Conservation (phyloP, 352 stramenopile species). For the Pythium sp. region DNA sequence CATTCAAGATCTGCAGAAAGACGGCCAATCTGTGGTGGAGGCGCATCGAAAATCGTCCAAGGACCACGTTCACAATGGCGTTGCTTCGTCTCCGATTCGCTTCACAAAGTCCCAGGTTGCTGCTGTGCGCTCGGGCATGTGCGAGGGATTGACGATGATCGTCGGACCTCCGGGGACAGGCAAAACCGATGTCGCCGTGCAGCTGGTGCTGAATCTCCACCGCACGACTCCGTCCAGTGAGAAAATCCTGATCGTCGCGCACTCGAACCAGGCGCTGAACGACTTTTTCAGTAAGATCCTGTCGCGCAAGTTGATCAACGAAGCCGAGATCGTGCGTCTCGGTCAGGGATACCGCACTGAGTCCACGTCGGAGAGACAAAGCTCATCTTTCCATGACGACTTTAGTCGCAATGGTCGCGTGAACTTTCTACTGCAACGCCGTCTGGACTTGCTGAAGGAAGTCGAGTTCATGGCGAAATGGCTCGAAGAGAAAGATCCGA, state of each 20-base stretch:
- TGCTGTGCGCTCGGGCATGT: slow-evolving; percentile 91
- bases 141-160: slow-evolving; percentile 92
- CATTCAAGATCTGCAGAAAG: slow-evolving; percentile 30
- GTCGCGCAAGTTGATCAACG: slow-evolving; percentile 65
- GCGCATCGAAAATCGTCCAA: slow-evolving; percentile 23
- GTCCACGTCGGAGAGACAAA: slow-evolving; percentile 15
- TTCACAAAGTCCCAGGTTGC: slow-evolving; percentile 93
- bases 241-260: slow-evolving; percentile 93
- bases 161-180: slow-evolving; percentile 91
- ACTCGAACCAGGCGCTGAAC: slow-evolving; percentile 95
- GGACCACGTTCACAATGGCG: neutral
- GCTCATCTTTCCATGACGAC: slow-evolving; percentile 55
- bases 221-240: slow-evolving; percentile 72
- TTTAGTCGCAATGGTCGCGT: slow-evolving; percentile 94
- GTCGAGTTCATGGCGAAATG: slow-evolving; percentile 92
- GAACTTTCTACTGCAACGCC: slow-evolving; percentile 63
- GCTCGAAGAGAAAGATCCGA: slow-evolving; percentile 58
- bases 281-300: slow-evolving; percentile 95
- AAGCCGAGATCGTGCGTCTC: slow-evolving; percentile 90
- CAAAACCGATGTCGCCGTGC: slow-evolving; percentile 95
- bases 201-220: slow-evolving; percentile 94
- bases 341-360: slow-evolving; percentile 28
- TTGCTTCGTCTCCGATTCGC: slow-evolving; percentile 32
- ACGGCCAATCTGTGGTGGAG: slow-evolving; percentile 28
- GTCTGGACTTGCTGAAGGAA: slow-evolving; percentile 85